Evolutionary conservation across 805 yeast genomes (phyloP), one percentile per base, ranked within the genome.

Genomic region (Maudiozyma saulgeensis): DNA sequence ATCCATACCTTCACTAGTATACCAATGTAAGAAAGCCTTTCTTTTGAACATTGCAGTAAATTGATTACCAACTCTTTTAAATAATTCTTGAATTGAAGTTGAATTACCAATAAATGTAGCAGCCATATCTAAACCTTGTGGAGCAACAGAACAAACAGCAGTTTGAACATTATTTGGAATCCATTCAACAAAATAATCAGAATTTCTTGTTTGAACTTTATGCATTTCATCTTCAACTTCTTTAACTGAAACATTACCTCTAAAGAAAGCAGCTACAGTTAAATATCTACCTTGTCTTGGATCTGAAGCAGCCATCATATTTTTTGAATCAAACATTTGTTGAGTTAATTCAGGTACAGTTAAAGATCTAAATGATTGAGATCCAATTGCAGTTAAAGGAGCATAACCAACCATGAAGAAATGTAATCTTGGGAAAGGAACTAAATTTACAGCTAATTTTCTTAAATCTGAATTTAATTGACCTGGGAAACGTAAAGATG

Each of bases 351-450:
- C 96, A 39, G 93, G 91, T 45, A 89, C 96, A 41, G 89, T 79
- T 61, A 86, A 76, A 34, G 89, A 80, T 70, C 91, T 81, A 75
- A 89, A 89, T 13, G 87, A 80, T 64, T 84, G 82, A 19, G 96
- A 79, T 49, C 85, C 85, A 57, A 82, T 74, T 8, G 96, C 80
- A 44, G 93, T 82, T 65, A 89, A 77, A 55, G 96, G 96, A 38
- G 96, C 96, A 68, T 86, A 88, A 53, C 96, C 96, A 51, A 87
- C 96, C 83, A 87, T 89, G 71, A 89, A 89, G 76, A 89, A 89
- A 72, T 89, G 96, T 65, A 89, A 79, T 70, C 96, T 82, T 67
- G 95, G 95, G 81, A 88, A 89, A 47, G 96, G 96, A 52, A 89
- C 95, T 71, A 89, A 76, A 72, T 89, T 89, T 52, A 89, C 96